Evolutionary conservation across 495 filamentous ascomycete genomes (phyloP).

Genomic region (Durotheca rogersii): DNA sequence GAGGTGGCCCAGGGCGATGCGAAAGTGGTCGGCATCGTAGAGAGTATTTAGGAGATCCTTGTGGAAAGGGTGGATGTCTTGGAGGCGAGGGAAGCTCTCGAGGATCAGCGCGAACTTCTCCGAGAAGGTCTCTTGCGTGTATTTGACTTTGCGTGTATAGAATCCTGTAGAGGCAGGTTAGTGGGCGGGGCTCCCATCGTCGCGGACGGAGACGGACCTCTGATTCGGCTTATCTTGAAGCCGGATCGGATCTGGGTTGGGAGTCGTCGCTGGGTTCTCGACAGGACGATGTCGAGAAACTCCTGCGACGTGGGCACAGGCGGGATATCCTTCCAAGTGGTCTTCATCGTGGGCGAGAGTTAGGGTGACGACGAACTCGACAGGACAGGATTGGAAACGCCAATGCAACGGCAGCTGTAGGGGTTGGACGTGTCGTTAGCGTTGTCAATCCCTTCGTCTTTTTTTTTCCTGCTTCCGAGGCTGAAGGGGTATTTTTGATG

Average conservation of each 20-base stretch:
- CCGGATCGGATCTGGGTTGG: slow-evolving; percentile 95
- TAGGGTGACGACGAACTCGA: slow-evolving; percentile 10
- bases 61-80: slow-evolving; percentile 97
- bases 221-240: slow-evolving; percentile 94
- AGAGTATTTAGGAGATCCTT: slow-evolving; percentile 64
- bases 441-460: background rate
- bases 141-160: slow-evolving; percentile 98
- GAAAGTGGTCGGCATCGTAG: slow-evolving; percentile 97
- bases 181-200: too few relatives aligned
- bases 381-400: slow-evolving; percentile 7
- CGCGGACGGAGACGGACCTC: slow-evolving; percentile 40
- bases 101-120: slow-evolving; percentile 90
- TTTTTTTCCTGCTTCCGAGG: too few relatives aligned
- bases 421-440: background rate
- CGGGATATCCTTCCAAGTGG: slow-evolving; percentile 66
- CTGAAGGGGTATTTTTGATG: slow-evolving; percentile 17
- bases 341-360: slow-evolving; percentile 44
- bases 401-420: too few relatives aligned
- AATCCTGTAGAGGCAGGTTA: slow-evolving; percentile 57
- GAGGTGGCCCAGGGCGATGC: slow-evolving; percentile 92
- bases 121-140: slow-evolving; percentile 93
- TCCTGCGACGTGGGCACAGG: slow-evolving; percentile 93
- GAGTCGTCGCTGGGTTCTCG: slow-evolving; percentile 87
- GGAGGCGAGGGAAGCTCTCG: slow-evolving; percentile 88
- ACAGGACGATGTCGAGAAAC: slow-evolving; percentile 95